A percentile compares a stretch with the other conserved stretches of the same genome.
These are phyloP conservation scores for Alternaria sp. DNA, from an alignment of 2,329 filamentous ascomycete genomes.

Conservation along the genomic window DNA sequence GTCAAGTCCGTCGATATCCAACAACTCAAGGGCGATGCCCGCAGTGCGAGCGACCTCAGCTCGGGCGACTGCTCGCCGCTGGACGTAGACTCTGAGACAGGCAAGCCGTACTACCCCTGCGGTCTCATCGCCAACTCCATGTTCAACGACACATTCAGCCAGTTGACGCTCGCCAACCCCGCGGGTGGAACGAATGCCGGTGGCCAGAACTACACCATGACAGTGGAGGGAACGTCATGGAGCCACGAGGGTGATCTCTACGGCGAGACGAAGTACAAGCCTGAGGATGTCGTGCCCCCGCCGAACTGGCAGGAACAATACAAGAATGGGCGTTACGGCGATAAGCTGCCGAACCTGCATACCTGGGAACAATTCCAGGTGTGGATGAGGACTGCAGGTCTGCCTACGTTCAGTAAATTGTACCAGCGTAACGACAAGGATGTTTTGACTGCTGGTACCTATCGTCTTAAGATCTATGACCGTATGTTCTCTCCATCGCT, in stretches of 20 bases:
- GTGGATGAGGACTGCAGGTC: constrained; percentile 96
- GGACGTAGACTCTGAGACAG: constrained; percentile 40
- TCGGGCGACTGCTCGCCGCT: constrained; percentile 79
- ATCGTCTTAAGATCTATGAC: constrained; percentile 77
- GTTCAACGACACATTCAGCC: constrained; percentile 90
- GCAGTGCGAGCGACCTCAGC: constrained; percentile 66
- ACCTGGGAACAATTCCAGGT: constrained; percentile 88
- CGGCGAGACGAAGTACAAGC: constrained; percentile 69
- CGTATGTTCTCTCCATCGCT: constrained; percentile 62
- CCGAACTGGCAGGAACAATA: constrained; percentile 83
- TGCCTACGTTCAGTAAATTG: constrained; percentile 94
- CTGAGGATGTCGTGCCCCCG: constrained; percentile 74
- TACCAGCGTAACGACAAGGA: constrained; percentile 79
- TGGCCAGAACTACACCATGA: constrained; percentile 71
- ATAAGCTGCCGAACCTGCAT: constrained; percentile 73
- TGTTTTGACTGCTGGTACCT: constrained; percentile 72
- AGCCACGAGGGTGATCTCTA: constrained; percentile 81
- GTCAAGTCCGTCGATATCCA: constrained; percentile 85
- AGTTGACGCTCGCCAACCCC: constrained; percentile 67
- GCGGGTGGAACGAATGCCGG: constrained; percentile 39
- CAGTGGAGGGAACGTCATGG: constrained; percentile 83
- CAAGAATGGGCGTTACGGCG: constrained; percentile 69
- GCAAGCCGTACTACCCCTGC: constrained; percentile 87
- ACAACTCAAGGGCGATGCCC: constrained; percentile 78
- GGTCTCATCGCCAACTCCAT: constrained; percentile 95